phyloP scores from a whole-genome alignment of 2,329 filamentous ascomycete species.

The Amauroascus verrucosus region DNA sequence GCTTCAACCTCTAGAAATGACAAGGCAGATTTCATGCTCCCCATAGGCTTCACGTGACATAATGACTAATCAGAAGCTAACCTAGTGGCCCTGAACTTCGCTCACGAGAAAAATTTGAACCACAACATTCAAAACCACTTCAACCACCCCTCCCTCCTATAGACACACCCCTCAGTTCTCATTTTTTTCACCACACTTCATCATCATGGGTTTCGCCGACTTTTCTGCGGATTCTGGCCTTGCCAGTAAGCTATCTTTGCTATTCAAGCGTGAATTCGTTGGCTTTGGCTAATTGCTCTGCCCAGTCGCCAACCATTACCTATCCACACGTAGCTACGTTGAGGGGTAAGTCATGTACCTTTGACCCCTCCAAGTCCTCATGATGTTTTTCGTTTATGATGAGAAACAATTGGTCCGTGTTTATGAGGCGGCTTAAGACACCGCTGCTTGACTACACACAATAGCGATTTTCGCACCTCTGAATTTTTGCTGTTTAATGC shows the following conservation, averaged over 20 bases:
- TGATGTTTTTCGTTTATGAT: constrained; percentile 46
- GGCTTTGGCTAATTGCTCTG: constrained; percentile 20
- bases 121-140: constrained; percentile 2
- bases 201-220: constrained; percentile 57
- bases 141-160: constrained; percentile 16
- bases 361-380: constrained; percentile 20
- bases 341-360: constrained; percentile 56
- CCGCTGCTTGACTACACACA: constrained; percentile 69
- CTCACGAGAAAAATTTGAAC: constrained; percentile 9
- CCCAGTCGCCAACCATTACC: constrained; percentile 37
- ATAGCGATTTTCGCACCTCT: constrained; percentile 62
- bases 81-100: not conserved
- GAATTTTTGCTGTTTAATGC: constrained; percentile 36
- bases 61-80: not conserved
- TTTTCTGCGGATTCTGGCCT: constrained; percentile 54
- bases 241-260: constrained; percentile 41
- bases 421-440: constrained; percentile 90
- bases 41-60: constrained; percentile 5
- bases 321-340: constrained; percentile 63
- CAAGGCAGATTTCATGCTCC: not conserved
- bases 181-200: constrained; percentile 18
- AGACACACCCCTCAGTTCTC: constrained; percentile 17
- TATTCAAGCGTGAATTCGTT: constrained; percentile 18
- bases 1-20: not conserved
- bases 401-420: constrained; percentile 85